These are phyloP conservation scores for Entomortierella parvispora DNA, from an alignment of 192 early-diverging fungal species.

Conservation along the genomic window DNA sequence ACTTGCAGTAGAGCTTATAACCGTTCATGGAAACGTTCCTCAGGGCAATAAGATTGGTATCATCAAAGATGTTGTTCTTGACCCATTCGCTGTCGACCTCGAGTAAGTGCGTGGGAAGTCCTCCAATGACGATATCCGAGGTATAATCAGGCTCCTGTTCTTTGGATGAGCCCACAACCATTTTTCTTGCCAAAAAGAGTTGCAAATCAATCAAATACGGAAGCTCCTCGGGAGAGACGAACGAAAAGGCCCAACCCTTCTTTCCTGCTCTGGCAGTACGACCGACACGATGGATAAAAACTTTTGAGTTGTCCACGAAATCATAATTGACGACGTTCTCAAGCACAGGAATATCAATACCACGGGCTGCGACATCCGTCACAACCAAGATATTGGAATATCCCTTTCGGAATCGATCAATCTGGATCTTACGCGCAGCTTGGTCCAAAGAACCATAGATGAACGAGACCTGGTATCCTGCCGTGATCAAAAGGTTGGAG, in stretches of 20 bases:
- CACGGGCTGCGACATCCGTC: constrained; percentile 98
- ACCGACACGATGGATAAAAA: constrained; percentile 97
- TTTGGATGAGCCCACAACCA: constrained; percentile 47
- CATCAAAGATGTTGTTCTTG: constrained; percentile 63
- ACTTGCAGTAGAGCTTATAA: constrained; percentile 87
- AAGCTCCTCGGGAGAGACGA: constrained; percentile 89
- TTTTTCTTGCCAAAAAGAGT: constrained; percentile 85
- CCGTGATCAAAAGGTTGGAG: constrained; percentile 72
- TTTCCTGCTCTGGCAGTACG: constrained; percentile 96
- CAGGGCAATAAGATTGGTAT: constrained; percentile 73
- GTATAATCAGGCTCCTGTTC: constrained; percentile 71
- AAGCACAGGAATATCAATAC: constrained; percentile 98
- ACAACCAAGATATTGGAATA: constrained; percentile 87
- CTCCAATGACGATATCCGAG: constrained; percentile 81
- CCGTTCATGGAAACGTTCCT: constrained; percentile 80
- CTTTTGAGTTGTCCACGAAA: constrained; percentile 91
- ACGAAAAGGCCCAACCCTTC: constrained; percentile 90
- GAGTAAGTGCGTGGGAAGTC: constrained; percentile 74
- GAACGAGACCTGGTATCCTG: constrained; percentile 84
- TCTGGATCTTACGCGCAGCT: constrained; percentile 87
- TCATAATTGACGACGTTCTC: constrained; percentile 99
- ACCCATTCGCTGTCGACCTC: constrained; percentile 84
- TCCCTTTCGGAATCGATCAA: constrained; percentile 84
- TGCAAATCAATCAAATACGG: constrained; percentile 95
- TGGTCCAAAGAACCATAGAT: constrained; percentile 97